Percentiles rank a stretch among this genome's conserved stretches.
Conservation (phyloP, 495 filamentous ascomycete species). For the Recurvomyces mirabilis region DNA sequence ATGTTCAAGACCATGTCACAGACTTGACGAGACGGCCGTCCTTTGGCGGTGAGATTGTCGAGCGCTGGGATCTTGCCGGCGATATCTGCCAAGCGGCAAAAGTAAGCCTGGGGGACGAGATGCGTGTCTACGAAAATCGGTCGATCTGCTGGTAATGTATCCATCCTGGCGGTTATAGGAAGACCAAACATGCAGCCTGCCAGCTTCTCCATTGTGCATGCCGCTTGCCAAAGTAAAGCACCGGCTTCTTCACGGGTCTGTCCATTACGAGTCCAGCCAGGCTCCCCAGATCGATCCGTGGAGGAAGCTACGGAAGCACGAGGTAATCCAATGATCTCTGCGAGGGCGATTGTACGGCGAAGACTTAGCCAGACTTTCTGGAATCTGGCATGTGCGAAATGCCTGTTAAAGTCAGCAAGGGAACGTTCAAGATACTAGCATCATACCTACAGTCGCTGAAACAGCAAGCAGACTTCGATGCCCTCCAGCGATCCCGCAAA, state of each 20-base stretch:
- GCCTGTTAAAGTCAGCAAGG: neutral
- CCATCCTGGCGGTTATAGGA: neutral
- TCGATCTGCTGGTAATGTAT: neutral
- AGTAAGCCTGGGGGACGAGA: constrained; percentile 1
- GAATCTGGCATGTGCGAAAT: constrained; percentile 5
- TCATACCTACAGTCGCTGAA: constrained; percentile 3
- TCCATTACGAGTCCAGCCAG: constrained; percentile 3
- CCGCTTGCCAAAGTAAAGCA: constrained; percentile 4
- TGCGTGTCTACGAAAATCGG: neutral
- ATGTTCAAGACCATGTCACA: constrained; percentile 4
- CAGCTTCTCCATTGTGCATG: constrained; percentile 5
- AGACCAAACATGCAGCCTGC: constrained; percentile 8
- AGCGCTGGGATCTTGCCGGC: constrained; percentile 2
- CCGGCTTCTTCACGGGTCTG: constrained; percentile 6
- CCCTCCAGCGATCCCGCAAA: constrained; percentile 3
- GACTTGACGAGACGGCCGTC: constrained; percentile 1
- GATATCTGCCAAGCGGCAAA: constrained; percentile 6
- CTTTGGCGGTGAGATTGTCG: constrained; percentile 1
- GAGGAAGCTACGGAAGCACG: constrained; percentile 1
- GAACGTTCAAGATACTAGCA: constrained; percentile 1
- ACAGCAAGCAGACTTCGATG: constrained; percentile 7
- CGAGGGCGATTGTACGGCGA: constrained; percentile 7
- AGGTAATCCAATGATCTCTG: constrained; percentile 5
- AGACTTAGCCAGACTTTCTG: constrained; percentile 8
- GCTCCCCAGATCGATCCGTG: neutral